A percentile compares a stretch with the other conserved stretches of the same genome.
Evolutionary conservation across 768 basidiomycete genomes (phyloP).

Genomic region (Agrocybe praecox): DNA sequence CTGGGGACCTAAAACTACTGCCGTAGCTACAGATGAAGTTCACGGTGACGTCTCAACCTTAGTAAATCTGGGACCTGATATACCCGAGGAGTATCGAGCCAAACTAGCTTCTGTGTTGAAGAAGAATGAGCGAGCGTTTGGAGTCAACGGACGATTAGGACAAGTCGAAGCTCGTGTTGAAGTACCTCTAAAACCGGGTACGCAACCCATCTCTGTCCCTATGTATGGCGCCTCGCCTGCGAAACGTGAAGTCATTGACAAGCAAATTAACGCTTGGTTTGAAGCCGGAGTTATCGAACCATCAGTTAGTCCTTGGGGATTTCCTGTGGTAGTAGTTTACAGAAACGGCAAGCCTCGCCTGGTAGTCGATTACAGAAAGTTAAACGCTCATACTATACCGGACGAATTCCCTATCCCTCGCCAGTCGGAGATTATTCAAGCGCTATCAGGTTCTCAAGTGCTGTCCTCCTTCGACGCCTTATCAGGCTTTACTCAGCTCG

Average conservation of each 20-base stretch:
- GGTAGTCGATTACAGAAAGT: too few relatives aligned
- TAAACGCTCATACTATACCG: constrained; percentile 4
- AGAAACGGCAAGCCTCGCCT: constrained; percentile 37
- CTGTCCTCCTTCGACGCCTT: too few relatives aligned
- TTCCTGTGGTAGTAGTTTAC: constrained; percentile 34
- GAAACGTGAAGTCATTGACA: too few relatives aligned
- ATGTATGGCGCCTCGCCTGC: constrained; percentile 25
- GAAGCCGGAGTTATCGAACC: constrained; percentile 41
- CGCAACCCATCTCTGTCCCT: constrained; percentile 28
- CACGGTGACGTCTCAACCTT: too few relatives aligned
- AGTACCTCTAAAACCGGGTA: constrained; percentile 15
- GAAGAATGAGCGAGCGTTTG: constrained; percentile 3
- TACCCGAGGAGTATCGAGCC: not conserved
- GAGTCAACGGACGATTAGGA: constrained; percentile 4
- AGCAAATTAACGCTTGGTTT: too few relatives aligned
- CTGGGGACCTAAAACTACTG: constrained; percentile 12
- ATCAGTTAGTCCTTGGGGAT: constrained; percentile 38
- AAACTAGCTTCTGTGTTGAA: not conserved
- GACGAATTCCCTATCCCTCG: constrained; percentile 27
- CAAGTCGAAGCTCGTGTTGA: too few relatives aligned
- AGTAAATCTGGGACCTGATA: constrained; percentile 9
- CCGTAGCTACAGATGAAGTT: not conserved
- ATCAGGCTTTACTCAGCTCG: constrained; percentile 47
- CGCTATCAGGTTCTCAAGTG: constrained; percentile 29
- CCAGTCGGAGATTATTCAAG: constrained; percentile 28